Conservation (phyloP, 179 eudicot genomes). For the Spinacia oleracea region DNA sequence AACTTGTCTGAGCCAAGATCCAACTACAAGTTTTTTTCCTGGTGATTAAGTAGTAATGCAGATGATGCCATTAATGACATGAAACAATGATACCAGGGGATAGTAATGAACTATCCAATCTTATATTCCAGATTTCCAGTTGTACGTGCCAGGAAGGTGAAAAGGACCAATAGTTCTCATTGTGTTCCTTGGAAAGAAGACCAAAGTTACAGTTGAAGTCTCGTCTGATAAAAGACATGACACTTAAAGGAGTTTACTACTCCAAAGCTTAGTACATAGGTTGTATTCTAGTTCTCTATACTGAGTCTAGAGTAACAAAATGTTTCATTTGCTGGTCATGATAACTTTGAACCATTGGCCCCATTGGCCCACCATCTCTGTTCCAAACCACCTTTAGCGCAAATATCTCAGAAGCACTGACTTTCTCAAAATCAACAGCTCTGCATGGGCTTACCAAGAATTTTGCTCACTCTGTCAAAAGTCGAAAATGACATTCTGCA, state of each 20-base stretch:
- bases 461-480: neutral
- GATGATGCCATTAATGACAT: neutral
- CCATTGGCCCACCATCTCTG: neutral
- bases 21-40: neutral
- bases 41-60: neutral
- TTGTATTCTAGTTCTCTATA: no score
- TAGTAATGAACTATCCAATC: neutral
- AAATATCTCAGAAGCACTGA: neutral
- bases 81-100: neutral
- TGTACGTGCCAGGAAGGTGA: conserved; percentile 30
- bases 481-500: neutral
- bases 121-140: neutral
- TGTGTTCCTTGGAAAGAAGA: no score
- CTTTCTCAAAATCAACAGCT: neutral
- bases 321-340: no score
- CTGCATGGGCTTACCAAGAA: neutral
- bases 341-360: no score
- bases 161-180: no score
- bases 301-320: no score
- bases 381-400: neutral
- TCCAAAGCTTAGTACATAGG: no score
- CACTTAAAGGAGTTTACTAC: no score
- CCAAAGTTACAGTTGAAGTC: no score
- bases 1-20: neutral
- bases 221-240: no score